Percentiles rank a stretch among this genome's conserved stretches.
These are phyloP conservation scores for Colletotrichum eleusines DNA, from an alignment of 2,329 filamentous ascomycete genomes.

Conservation along the genomic window DNA sequence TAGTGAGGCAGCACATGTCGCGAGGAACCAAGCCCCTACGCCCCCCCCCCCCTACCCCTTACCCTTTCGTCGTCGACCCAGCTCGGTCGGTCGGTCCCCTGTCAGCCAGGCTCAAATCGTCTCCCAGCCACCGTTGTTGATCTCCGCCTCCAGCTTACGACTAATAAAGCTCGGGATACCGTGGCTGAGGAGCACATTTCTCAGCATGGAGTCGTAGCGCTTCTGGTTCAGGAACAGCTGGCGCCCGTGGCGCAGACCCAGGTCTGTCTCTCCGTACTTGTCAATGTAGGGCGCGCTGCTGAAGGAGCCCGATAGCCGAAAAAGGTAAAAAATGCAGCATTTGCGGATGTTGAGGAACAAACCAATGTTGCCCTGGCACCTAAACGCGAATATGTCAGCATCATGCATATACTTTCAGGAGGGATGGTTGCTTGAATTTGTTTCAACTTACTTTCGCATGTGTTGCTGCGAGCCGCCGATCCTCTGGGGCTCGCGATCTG, in stretches of 20 bases:
- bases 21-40: not conserved
- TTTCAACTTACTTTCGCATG: slow-evolving; percentile 78
- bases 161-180: slow-evolving; percentile 90
- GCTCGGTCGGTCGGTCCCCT: not conserved
- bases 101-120: slow-evolving; percentile 64
- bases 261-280: slow-evolving; percentile 93
- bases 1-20: not conserved
- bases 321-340: slow-evolving; percentile 90
- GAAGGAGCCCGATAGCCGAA: slow-evolving; percentile 85
- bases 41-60: too few relatives aligned
- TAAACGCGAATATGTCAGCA: slow-evolving; percentile 50
- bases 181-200: slow-evolving; percentile 88
- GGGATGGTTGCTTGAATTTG: not conserved
- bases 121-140: slow-evolving; percentile 98
- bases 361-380: slow-evolving; percentile 91
- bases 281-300: slow-evolving; percentile 93
- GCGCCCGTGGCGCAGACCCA: slow-evolving; percentile 87
- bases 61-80: not conserved
- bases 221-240: slow-evolving; percentile 95
- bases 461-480: slow-evolving; percentile 93
- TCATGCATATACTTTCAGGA: not conserved
- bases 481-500: slow-evolving; percentile 57
- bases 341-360: slow-evolving; percentile 97
- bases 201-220: slow-evolving; percentile 88
- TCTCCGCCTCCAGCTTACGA: slow-evolving; percentile 90